These are phyloP conservation scores for Heritiera fomes DNA, from an alignment of 345 rosid species.

Conservation along the genomic window DNA sequence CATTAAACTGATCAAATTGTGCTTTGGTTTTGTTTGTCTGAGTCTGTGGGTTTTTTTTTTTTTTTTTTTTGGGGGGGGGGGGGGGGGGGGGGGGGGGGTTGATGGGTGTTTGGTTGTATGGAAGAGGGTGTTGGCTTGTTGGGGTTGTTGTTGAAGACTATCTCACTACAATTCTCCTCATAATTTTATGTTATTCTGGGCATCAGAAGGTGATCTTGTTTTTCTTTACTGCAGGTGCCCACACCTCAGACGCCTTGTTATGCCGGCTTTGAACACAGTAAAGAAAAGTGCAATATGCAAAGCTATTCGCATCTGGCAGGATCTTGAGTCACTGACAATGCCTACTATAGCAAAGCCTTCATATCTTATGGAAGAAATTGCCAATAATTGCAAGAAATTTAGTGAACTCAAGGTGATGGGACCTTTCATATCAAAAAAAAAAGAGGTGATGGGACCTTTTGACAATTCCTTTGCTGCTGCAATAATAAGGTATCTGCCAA, in stretches of 20 bases:
- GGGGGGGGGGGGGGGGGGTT: neutral
- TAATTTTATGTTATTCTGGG: neutral
- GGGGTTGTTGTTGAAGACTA: too few relatives aligned
- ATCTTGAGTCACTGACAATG: constrained; percentile 90
- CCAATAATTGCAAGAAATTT: constrained; percentile 62
- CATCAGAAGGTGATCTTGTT: neutral
- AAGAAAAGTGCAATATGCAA: constrained; percentile 68
- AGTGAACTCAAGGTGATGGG: constrained; percentile 53
- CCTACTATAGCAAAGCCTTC: constrained; percentile 74
- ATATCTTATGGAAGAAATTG: constrained; percentile 68
- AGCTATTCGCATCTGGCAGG: constrained; percentile 66
- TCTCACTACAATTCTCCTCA: neutral
- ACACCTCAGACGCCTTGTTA: constrained; percentile 55
- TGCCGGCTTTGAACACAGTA: constrained; percentile 91
- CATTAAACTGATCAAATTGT: neutral
- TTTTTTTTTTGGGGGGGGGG: neutral
- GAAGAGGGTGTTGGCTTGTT: too few relatives aligned
- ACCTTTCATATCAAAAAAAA: too few relatives aligned
- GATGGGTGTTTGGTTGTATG: too few relatives aligned
- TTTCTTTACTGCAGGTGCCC: constrained; percentile 55
- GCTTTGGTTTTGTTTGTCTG: neutral
- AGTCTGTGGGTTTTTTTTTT: neutral
- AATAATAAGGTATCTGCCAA: neutral
- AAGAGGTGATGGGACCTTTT: constrained; percentile 32
- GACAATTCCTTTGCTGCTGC: neutral